Percentiles rank a stretch among this genome's conserved stretches.
Evolutionary conservation across 129 eudicot species (phyloP).

Genomic region (Lactuca saligna): DNA sequence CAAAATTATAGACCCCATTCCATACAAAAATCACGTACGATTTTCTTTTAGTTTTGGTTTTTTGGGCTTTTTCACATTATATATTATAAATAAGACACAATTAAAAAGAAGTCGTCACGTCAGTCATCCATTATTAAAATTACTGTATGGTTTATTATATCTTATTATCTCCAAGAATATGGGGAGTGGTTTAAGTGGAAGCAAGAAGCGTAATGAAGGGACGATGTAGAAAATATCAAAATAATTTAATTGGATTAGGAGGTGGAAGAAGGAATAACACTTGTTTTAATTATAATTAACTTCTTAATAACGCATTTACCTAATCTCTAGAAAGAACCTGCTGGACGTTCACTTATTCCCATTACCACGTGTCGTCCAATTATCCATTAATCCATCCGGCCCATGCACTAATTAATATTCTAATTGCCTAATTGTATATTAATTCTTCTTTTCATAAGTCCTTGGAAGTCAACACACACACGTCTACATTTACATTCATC

Average conservation of each 20-base stretch:
- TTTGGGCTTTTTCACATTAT: neutral
- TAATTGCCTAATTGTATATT: slow-evolving; percentile 2
- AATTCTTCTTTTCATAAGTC: slow-evolving; percentile 1
- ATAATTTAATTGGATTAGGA: slow-evolving; percentile 22
- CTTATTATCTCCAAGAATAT: slow-evolving; percentile 18
- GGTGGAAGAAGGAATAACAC: slow-evolving; percentile 40
- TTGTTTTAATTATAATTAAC: slow-evolving; percentile 16
- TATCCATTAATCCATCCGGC: slow-evolving; percentile 17
- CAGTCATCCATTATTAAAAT: slow-evolving; percentile 1
- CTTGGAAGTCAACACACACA: slow-evolving; percentile 13
- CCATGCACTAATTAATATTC: slow-evolving; percentile 19
- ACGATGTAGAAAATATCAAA: slow-evolving; percentile 5
- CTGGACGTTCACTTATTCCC: slow-evolving; percentile 24
- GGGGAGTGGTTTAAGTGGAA: slow-evolving; percentile 24
- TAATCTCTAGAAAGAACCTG: slow-evolving; percentile 36
- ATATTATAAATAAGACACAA: neutral
- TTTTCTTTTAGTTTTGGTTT: neutral
- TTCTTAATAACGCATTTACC: slow-evolving; percentile 7
- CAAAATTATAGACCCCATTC: neutral
- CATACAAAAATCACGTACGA: neutral
- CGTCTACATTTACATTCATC: neutral
- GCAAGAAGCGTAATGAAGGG: slow-evolving; percentile 34
- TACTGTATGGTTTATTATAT: slow-evolving; percentile 1
- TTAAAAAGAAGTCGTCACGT: neutral
- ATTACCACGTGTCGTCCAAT: slow-evolving; percentile 27